Conservation (phyloP, 2,329 filamentous ascomycete genomes). For the Hymenoscyphus scutula region DNA sequence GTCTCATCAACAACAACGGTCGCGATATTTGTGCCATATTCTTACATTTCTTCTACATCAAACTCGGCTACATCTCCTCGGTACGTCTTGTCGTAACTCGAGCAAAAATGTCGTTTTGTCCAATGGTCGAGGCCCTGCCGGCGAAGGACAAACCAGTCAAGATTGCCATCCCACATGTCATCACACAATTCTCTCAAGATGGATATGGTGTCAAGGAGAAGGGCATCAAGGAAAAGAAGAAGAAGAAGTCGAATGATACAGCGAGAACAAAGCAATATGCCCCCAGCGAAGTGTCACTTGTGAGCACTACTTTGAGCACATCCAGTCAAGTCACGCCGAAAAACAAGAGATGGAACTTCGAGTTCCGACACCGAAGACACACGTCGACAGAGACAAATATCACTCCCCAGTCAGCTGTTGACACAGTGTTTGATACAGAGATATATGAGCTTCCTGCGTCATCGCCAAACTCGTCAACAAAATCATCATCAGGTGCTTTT, state of each 20-base stretch:
- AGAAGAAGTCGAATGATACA: slow-evolving; percentile 14
- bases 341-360: slow-evolving; percentile 23
- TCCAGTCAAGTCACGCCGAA: slow-evolving; percentile 20
- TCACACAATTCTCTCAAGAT: slow-evolving; percentile 14
- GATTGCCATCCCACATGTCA: slow-evolving; percentile 12
- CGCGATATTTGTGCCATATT: slow-evolving; percentile 1
- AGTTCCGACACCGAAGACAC: slow-evolving; percentile 20
- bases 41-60: background rate
- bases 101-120: slow-evolving; percentile 6
- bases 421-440: slow-evolving; percentile 30
- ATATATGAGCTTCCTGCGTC: slow-evolving; percentile 12
- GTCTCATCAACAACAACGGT: background rate
- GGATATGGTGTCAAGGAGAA: slow-evolving; percentile 4
- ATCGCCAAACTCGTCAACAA: slow-evolving; percentile 15
- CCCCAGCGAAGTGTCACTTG: background rate
- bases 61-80: background rate
- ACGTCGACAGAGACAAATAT: slow-evolving; percentile 21
- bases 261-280: slow-evolving; percentile 3
- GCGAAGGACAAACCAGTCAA: background rate
- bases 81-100: background rate
- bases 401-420: slow-evolving; percentile 28
- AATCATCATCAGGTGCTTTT: slow-evolving; percentile 23
- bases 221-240: slow-evolving; percentile 6
- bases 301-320: slow-evolving; percentile 2
- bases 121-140: slow-evolving; percentile 1